Evolutionary conservation across 495 filamentous ascomycete genomes (phyloP).

Genomic region (Neurospora sp.): DNA sequence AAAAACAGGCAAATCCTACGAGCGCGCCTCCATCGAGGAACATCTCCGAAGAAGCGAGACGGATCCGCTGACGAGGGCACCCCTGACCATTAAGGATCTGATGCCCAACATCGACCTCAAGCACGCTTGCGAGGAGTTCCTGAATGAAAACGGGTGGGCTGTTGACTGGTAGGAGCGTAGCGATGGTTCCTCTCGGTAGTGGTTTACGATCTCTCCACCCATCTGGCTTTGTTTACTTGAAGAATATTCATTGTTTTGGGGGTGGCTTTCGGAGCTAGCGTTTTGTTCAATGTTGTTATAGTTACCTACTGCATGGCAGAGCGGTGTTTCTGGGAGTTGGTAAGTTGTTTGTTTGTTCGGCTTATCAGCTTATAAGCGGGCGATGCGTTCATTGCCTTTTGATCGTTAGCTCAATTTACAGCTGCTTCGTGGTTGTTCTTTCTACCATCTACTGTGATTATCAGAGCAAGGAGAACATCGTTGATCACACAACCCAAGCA

Average conservation of each 20-base stretch:
- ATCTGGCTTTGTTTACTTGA: neutral
- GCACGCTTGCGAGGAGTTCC: slow-evolving; percentile 73
- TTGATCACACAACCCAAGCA: neutral
- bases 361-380: neutral
- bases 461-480: too few species aligned
- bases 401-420: neutral
- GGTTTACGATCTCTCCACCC: neutral
- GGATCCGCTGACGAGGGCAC: slow-evolving; percentile 76
- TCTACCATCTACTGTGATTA: too few species aligned
- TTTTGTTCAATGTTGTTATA: neutral
- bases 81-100: slow-evolving; percentile 60
- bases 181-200: neutral
- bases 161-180: slow-evolving; percentile 62
- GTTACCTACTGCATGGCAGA: neutral
- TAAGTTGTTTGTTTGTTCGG: neutral
- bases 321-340: neutral
- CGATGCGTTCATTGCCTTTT: neutral
- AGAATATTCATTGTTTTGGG: neutral
- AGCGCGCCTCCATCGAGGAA: slow-evolving; percentile 77
- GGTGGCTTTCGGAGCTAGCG: neutral
- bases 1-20: slow-evolving; percentile 79
- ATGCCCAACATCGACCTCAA: slow-evolving; percentile 76
- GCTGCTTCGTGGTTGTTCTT: too few species aligned
- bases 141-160: slow-evolving; percentile 85
- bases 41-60: slow-evolving; percentile 64